Conservation (phyloP, 2,329 filamentous ascomycete genomes). For the Arthrobotrys conoides region DNA sequence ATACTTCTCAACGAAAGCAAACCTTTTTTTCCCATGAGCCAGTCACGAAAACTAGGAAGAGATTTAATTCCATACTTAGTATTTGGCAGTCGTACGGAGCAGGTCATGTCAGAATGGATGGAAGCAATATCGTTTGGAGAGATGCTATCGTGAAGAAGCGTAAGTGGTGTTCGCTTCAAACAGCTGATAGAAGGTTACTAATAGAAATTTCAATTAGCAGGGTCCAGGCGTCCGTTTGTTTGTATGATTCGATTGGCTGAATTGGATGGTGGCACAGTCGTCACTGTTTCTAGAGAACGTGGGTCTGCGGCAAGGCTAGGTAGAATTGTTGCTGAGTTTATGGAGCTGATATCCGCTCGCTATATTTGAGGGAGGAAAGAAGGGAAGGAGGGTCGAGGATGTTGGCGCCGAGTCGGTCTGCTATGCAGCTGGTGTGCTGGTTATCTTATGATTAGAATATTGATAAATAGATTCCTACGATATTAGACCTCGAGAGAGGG, state of each 20-base stretch:
- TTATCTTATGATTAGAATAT: conserved; percentile 6
- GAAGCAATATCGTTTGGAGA: conserved; percentile 35
- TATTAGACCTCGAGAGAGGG: background rate
- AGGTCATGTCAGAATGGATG: conserved; percentile 43
- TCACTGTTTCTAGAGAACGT: conserved; percentile 26
- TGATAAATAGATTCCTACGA: conserved; percentile 15
- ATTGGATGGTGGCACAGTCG: conserved; percentile 23
- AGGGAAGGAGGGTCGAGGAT: background rate
- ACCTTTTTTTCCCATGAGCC: conserved; percentile 20
- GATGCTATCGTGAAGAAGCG: conserved; percentile 16
- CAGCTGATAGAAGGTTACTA: background rate
- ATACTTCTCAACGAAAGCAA: conserved; percentile 11
- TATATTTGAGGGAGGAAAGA: background rate
- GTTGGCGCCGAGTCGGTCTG: background rate
- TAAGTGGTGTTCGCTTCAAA: conserved; percentile 5
- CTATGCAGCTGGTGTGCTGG: background rate
- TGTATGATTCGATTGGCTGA: conserved; percentile 29
- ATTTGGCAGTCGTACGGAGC: conserved; percentile 54
- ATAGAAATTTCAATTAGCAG: conserved; percentile 19
- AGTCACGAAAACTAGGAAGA: conserved; percentile 20
- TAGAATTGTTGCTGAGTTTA: conserved; percentile 34
- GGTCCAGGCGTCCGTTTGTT: conserved; percentile 12
- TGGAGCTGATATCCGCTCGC: conserved; percentile 32
- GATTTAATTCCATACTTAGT: conserved; percentile 23
- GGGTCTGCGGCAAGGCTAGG: conserved; percentile 32